Base-by-base conservation (phyloP, 495 filamentous ascomycete genomes). In the Xeromyces bisporus region DNA sequence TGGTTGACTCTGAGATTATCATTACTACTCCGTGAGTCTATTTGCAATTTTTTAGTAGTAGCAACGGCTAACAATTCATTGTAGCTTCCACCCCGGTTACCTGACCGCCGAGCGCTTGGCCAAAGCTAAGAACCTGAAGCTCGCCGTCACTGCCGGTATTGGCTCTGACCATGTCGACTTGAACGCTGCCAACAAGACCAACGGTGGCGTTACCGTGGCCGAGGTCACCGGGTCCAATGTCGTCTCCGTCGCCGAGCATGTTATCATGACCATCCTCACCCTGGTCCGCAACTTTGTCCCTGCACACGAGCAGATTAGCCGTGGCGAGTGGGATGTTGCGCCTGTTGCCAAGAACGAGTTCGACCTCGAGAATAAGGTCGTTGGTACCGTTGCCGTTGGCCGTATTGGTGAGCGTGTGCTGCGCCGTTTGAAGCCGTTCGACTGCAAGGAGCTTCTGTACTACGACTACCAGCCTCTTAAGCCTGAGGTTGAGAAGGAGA, bases 371-470 rank as follows among this genome's bases (percentile, higher is more conserved):
- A 64, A 69, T 66, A 97, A 97, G 72, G 83, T 93, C 20, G 89
- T 97, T 48, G 89, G 89, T 41, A 97, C 89, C 53, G 89, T 97
- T 18, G 89, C 82, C 46, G 85, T 94, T 33, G 89, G 89, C 51
- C 81, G 89, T 48, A 97, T 97, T 53, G 89, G 89, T 48, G 87
- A 97, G 73, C 87, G 89, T 61, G 89, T 97, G 29, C 69, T 97
- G 40, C 75, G 86, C 57, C 77, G 89, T 44, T 75, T 97, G 25
- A 92, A 85, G 71, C 60, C 85, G 38, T 97, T 96, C 49, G 89
- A 93, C 64, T 97, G 89, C 81, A 97, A 94, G 75, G 89, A 97
- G 71, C 71, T 97, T 23, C 71, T 97, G 35, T 97, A 97, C 77
- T 97, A 80, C 55, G 89, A 97, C 66, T 97, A 97, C 75, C 89